These are phyloP conservation scores for Pseudogymnoascus sp. DNA, from an alignment of 2,329 filamentous ascomycete genomes.

Conservation along the genomic window DNA sequence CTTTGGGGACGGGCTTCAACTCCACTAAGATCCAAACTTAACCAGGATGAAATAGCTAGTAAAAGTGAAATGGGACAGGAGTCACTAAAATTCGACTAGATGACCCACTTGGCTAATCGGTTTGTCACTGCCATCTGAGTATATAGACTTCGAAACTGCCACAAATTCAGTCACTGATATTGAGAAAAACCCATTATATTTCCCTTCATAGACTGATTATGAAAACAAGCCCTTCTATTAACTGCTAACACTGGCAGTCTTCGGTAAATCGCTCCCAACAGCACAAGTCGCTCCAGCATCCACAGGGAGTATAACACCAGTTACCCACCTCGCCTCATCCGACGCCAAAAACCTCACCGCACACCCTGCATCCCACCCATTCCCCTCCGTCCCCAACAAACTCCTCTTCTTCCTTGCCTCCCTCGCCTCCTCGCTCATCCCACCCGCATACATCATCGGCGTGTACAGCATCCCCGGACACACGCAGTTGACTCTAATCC, in stretches of 20 bases:
- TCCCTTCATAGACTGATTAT: not conserved
- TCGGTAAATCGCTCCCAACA: conserved; percentile 35
- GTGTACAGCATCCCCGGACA: conserved; percentile 49
- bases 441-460: conserved; percentile 38
- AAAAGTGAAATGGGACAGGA: not conserved
- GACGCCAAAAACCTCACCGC: conserved; percentile 45
- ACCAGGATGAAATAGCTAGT: not conserved
- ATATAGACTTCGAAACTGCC: not conserved
- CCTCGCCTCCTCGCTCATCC: conserved; percentile 33
- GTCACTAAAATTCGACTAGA: not conserved
- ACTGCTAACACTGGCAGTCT: not conserved
- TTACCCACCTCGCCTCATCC: conserved; percentile 45
- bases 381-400: conserved; percentile 48
- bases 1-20: not conserved
- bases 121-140: not conserved
- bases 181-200: not conserved
- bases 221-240: not conserved
- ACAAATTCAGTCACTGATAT: not conserved
- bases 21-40: not conserved
- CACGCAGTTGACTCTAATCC: conserved; percentile 48
- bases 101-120: not conserved
- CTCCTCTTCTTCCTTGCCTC: conserved; percentile 36
- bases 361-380: conserved; percentile 44
- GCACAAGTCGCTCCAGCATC: conserved; percentile 41
- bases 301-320: conserved; percentile 39